phyloP scores from a whole-genome alignment of 306 rosid species.

The Delonix regia region DNA sequence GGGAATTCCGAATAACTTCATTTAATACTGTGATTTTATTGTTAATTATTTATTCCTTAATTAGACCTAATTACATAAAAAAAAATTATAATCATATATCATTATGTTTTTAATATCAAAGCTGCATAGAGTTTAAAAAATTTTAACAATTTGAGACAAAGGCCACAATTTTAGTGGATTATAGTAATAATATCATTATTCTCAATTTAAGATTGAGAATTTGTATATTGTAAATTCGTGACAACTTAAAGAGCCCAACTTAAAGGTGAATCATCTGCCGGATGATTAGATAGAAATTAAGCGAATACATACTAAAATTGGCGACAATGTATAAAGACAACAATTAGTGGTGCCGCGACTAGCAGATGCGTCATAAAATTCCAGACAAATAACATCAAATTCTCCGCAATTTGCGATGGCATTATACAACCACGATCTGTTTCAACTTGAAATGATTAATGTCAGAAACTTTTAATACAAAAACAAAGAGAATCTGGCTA shows the following conservation, averaged over 20 bases:
- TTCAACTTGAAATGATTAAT: slow-evolving; percentile 26
- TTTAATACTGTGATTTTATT: too few species aligned
- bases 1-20: too few species aligned
- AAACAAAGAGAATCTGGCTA: slow-evolving; percentile 30
- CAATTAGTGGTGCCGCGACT: not conserved
- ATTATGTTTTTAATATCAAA: too few species aligned
- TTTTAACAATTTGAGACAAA: too few species aligned
- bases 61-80: too few species aligned
- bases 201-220: too few species aligned
- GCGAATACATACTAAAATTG: too few species aligned
- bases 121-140: too few species aligned
- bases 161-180: too few species aligned
- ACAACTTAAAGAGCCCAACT: not conserved
- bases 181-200: too few species aligned
- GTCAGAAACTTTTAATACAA: slow-evolving; percentile 2
- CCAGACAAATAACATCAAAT: slow-evolving; percentile 4
- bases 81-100: too few species aligned
- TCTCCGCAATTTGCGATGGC: slow-evolving; percentile 19
- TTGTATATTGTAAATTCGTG: not conserved
- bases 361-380: slow-evolving; percentile 31
- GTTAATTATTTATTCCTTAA: too few species aligned
- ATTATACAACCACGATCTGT: slow-evolving; percentile 26
- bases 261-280: not conserved
- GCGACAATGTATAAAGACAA: not conserved
- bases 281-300: not conserved